Conservation (phyloP, 1,284 basidiomycete species). For the Ustilago shanxiensis region DNA sequence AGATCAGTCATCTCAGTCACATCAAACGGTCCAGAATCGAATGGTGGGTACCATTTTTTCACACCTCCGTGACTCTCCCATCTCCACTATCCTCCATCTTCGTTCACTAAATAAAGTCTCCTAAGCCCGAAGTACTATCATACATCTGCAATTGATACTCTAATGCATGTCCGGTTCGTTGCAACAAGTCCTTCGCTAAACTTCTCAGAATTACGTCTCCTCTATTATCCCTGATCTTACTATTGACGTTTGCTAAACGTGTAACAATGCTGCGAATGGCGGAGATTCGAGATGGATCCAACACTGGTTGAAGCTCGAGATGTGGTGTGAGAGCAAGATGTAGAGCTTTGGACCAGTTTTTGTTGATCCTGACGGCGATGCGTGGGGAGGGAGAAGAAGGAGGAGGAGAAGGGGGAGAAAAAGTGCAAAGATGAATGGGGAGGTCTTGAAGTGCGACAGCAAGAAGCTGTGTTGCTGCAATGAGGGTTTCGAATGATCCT, state of each 20-base stretch:
- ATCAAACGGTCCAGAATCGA: too few relatives aligned
- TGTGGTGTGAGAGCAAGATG: conserved; percentile 18
- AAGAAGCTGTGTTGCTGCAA: conserved; percentile 24
- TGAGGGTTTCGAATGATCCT: conserved; percentile 13
- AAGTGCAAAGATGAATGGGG: conserved; percentile 27
- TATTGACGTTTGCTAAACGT: conserved; percentile 13
- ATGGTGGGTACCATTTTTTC: too few relatives aligned
- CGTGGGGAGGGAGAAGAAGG: too few relatives aligned
- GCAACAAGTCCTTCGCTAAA: conserved; percentile 32
- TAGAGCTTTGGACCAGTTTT: conserved; percentile 7
- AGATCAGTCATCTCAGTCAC: too few relatives aligned
- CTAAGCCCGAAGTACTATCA: not conserved
- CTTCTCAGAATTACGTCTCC: conserved; percentile 27
- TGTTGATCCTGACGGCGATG: too few relatives aligned
- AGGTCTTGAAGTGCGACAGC: conserved; percentile 19
- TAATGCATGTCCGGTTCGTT: conserved; percentile 5
- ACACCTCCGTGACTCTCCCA: too few relatives aligned
- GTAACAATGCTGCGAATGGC: conserved; percentile 9
- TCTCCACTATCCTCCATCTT: not conserved
- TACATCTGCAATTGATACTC: conserved; percentile 35
- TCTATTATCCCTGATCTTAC: conserved; percentile 27
- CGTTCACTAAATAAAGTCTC: not conserved
- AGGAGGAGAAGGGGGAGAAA: not conserved
- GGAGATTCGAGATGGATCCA: conserved; percentile 8
- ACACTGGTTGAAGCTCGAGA: not conserved